Percentiles rank a stretch among this genome's conserved stretches.
These are phyloP conservation scores for Aspergillus pseudotamarii DNA, from an alignment of 2,329 filamentous ascomycete genomes.

Conservation along the genomic window DNA sequence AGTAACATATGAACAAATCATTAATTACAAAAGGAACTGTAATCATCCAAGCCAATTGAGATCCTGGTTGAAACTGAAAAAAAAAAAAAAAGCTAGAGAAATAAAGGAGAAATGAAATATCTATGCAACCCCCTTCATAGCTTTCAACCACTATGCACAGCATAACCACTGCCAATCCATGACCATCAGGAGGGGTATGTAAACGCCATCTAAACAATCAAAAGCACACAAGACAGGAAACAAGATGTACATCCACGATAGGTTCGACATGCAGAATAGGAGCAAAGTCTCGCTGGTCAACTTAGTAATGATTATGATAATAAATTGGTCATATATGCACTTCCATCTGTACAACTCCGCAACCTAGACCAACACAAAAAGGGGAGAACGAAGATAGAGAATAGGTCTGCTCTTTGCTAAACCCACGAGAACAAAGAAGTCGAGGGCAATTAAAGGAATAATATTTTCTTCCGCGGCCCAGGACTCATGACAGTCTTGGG, in stretches of 20 bases:
- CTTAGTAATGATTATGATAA: constrained; percentile 18
- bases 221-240: constrained; percentile 5
- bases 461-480: neutral
- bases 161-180: constrained; percentile 14
- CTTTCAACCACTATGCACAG: neutral
- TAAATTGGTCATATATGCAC: constrained; percentile 21
- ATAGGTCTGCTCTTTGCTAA: neutral
- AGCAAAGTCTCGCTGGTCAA: constrained; percentile 2
- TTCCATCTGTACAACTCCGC: constrained; percentile 28
- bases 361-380: constrained; percentile 14
- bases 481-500: neutral
- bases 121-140: constrained; percentile 7
- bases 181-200: constrained; percentile 20
- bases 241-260: constrained; percentile 16
- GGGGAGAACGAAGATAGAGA: constrained; percentile 9
- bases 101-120: neutral
- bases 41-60: neutral
- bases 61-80: neutral
- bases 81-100: neutral
- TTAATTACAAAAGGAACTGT: constrained; percentile 2
- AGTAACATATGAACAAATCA: constrained; percentile 3
- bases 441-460: neutral
- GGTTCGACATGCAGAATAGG: constrained; percentile 18
- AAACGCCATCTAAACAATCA: constrained; percentile 15
- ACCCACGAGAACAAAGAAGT: constrained; percentile 6